Base-by-base conservation (phyloP, 768 basidiomycete genomes). In the Auriscalpium microsporum region DNA sequence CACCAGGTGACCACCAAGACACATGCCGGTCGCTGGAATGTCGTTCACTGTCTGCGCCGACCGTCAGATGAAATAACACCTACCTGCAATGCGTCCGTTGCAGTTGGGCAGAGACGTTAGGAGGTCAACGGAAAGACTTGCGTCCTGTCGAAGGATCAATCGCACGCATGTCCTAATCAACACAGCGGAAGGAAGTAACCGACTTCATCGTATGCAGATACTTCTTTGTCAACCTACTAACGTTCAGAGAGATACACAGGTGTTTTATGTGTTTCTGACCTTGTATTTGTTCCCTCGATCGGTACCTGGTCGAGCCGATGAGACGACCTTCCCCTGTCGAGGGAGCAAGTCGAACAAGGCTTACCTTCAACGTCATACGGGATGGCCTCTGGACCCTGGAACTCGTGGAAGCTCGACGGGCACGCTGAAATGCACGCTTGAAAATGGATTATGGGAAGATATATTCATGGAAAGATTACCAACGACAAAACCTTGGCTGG, bases 241-340 rank as follows among this genome's bases (percentile, higher is more conserved):
- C 28, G 28, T 28, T 28, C 28, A 28, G 28, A 28, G 5, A 28
- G 2, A 28, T 28, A 0, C 7, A 4, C 7, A 28, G 28, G 28
- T 28, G 28, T 28, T 28, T 21, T 28, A 4, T 4, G 28, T 28
- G 28, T 28, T 45, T 52, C 23, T 51, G 45, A 80, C 91, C 79
- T 97, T 97, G 78, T 87, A 95, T 62, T 74, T 79, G 72, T 98
- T 97, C n/a, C 95, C 95, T 59, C 86, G 72, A 67, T 95, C 88
- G 36, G 90, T 93, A 16, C 91, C 90, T 81, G 49, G 7, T 10
- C 45, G 48, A 45, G 48, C 38, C 28, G 17, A 46, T 48, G 17
- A 23, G 9, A 34, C 10, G 9, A 34, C 10, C 28, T 28, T 28
- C 28, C 28, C 28, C 28, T 14, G 11, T 10, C 45, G 44, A 28